These are phyloP conservation scores for Saprolegnia parasitica DNA, from an alignment of 352 stramenopile genomes.

Conservation along the genomic window DNA sequence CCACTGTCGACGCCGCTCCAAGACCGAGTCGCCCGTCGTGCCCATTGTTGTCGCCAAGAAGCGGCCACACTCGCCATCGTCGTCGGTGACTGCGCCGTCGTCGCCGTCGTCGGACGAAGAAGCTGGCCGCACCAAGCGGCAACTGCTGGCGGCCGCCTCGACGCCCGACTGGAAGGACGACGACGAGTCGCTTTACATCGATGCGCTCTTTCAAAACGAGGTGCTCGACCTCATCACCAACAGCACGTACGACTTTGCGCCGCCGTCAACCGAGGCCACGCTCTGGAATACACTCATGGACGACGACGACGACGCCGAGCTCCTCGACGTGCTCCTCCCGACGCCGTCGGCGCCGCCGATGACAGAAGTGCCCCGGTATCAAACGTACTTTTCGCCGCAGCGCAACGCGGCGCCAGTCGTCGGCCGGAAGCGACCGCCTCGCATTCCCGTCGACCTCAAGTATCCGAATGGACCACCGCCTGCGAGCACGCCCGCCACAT, in stretches of 20 bases:
- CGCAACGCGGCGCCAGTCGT: slow-evolving; percentile 1
- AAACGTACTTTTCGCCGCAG: neutral
- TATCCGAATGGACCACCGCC: neutral
- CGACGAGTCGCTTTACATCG: neutral
- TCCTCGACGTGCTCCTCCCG: neutral
- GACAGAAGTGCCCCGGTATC: neutral
- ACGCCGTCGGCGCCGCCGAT: neutral
- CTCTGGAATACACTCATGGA: slow-evolving; percentile 6
- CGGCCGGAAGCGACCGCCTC: neutral
- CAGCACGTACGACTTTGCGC: neutral
- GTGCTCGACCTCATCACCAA: slow-evolving; percentile 6
- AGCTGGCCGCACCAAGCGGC: neutral
- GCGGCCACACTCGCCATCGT: neutral
- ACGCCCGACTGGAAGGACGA: neutral
- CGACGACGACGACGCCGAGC: slow-evolving; percentile 1
- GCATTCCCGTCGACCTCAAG: slow-evolving; percentile 6
- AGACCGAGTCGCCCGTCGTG: neutral
- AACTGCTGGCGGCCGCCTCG: neutral
- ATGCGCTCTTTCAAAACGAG: neutral
- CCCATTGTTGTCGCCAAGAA: neutral
- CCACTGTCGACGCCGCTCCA: neutral
- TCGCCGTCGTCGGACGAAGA: slow-evolving; percentile 12
- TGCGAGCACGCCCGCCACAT: neutral
- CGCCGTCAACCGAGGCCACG: neutral
- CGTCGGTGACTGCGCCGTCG: neutral